These are phyloP conservation scores for Trichoderma polysporum DNA, from an alignment of 2,329 filamentous ascomycete species.

Conservation along the genomic window DNA sequence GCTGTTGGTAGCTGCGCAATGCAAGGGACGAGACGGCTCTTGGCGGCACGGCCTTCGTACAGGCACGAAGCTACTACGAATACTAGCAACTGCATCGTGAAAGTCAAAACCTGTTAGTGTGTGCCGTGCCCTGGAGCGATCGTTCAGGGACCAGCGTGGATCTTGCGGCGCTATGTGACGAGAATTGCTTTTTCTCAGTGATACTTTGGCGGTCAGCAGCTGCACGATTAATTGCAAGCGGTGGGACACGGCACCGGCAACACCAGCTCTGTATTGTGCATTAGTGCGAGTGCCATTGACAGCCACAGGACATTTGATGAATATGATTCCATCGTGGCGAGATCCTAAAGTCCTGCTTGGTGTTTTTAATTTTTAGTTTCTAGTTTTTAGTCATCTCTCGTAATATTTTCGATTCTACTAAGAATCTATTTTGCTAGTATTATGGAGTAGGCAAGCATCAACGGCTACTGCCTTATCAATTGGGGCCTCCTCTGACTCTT, in stretches of 20 bases:
- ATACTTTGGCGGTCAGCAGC: slow-evolving; percentile 7
- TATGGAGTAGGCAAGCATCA: background rate
- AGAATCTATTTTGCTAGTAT: background rate
- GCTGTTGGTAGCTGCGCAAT: background rate
- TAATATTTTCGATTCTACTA: background rate
- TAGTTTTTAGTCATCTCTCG: background rate
- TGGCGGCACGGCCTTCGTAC: background rate
- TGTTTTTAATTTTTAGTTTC: background rate
- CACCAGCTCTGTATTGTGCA: background rate
- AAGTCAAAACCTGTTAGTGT: slow-evolving; percentile 6
- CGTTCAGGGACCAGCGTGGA: slow-evolving; percentile 18
- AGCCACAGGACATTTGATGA: background rate
- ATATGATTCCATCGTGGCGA: slow-evolving; percentile 8
- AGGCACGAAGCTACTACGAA: background rate
- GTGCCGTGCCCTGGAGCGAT: slow-evolving; percentile 15
- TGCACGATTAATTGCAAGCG: background rate
- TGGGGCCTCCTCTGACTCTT: background rate
- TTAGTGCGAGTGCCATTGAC: background rate
- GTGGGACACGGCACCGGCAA: background rate
- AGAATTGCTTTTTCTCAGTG: slow-evolving; percentile 15
- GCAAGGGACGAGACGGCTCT: background rate
- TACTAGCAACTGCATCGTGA: background rate
- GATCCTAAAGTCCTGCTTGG: background rate
- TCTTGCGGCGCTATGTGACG: slow-evolving; percentile 10
- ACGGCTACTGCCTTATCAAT: background rate